Base-by-base conservation (phyloP, 495 filamentous ascomycete species). In the Niebla homalea region DNA sequence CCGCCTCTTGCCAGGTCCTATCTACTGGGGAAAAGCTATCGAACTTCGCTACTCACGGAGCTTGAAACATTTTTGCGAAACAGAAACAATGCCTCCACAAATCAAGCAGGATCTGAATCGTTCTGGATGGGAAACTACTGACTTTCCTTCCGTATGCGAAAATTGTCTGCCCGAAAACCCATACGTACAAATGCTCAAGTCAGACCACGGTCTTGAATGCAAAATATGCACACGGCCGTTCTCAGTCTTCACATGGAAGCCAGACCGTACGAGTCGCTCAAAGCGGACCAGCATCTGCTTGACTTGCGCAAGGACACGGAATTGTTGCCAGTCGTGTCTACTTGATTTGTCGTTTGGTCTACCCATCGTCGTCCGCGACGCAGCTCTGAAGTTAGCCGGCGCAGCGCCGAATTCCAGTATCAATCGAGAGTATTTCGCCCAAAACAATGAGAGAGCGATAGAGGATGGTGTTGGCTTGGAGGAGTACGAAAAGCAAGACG, bases 281-380 rank as follows among this genome's bases (percentile, higher is more conserved):
- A 89, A 89, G 68, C 80, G 83, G 43, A 93, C 87, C 39, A 87
- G 81, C 55, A 89, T 96, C 62, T 96, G 89, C 65, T 77, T 96
- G n/a, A 94, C 89, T 7, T 96, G 89, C 69, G 87, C 87, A 12
- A 85, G 89, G 20, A 73, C 94, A 52, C 93, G 94, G 71, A 96
- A 96, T 71, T 93, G 92, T 70, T 98, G 92, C 64, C 92, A 98
- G 69, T 94, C 85, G 67, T 98, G 92, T 71, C 96, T 97, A 87
- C 81, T 96, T 43, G 92, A 98, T 75, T 70, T 98, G 50, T 85
- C 84, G 18, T 97, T 95, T 64, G 92, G 93, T 46, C 68, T 98
- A 32, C 92, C 93, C 19, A 94, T 96, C 59, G 80, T 84, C 40
- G 83, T 98, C 43, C 80, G 92, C 54, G 92, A 98, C 71, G 90